A percentile compares a stretch with the other conserved stretches of the same genome.
Conservation (phyloP, 1,284 basidiomycete genomes). For the Leccinum proliferum region DNA sequence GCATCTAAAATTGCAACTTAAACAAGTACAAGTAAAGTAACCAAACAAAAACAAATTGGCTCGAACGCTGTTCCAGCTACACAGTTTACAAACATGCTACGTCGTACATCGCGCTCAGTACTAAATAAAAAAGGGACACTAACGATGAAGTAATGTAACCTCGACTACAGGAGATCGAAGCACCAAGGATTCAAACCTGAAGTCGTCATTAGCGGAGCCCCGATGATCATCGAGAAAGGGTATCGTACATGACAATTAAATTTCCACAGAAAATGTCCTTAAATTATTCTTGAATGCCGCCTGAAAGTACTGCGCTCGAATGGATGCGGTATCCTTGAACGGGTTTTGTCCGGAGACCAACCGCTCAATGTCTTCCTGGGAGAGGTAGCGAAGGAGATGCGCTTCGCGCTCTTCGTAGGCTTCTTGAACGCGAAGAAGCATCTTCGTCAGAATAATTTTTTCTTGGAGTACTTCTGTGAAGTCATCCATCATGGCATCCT, state of each 20-base stretch:
- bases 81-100: not conserved
- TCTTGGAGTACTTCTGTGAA: not conserved
- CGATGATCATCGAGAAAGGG: not conserved
- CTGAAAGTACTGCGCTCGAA: not conserved
- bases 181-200: not conserved
- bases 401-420: not conserved
- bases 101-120: not conserved
- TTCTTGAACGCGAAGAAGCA: not conserved
- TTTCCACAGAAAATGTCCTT: not conserved
- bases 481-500: not conserved
- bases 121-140: not conserved
- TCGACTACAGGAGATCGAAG: too few relatives aligned
- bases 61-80: too few relatives aligned
- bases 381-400: not conserved
- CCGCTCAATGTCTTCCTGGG: not conserved
- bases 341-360: not conserved
- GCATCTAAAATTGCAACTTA: not conserved
- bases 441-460: not conserved
- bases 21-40: not conserved
- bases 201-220: not conserved
- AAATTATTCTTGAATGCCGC: not conserved
- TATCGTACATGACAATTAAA: not conserved
- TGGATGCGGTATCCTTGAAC: not conserved
- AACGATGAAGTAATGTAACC: too few relatives aligned
- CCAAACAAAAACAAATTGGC: not conserved